A percentile compares a stretch with the other conserved stretches of the same genome.
phyloP scores from a whole-genome alignment of 345 rosid species.

The Eucalyptus urophylla region DNA sequence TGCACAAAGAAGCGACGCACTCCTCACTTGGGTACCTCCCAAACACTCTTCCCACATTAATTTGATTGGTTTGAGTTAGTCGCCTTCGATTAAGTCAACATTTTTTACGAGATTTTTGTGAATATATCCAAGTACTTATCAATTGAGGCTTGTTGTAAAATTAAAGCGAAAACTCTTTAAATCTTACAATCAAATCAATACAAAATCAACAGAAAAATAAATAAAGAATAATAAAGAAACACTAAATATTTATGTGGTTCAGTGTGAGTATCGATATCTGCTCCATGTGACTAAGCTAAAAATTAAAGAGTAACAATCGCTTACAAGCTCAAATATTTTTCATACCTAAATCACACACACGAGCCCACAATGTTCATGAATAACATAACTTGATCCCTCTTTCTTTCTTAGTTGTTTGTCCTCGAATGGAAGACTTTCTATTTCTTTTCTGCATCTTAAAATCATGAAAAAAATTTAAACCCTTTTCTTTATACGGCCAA shows the following conservation, averaged over 20 bases:
- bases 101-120: neutral
- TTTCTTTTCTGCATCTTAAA: neutral
- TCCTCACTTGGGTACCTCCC: neutral
- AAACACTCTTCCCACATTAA: neutral
- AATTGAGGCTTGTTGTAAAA: no score
- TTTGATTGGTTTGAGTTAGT: neutral
- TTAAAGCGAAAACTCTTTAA: no score
- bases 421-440: neutral
- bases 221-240: accelerated
- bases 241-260: no score
- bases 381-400: neutral
- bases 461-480: neutral
- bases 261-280: accelerated
- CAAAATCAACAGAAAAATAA: accelerated
- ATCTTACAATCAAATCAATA: no score
- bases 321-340: neutral
- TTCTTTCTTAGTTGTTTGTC: neutral
- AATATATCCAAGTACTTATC: neutral
- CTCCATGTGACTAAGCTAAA: neutral
- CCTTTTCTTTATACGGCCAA: neutral
- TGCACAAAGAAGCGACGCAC: neutral
- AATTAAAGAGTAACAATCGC: neutral
- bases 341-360: neutral
- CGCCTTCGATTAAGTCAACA: neutral
- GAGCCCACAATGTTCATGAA: neutral